phyloP scores from a whole-genome alignment of 163 green algal species.

The Chlorella variabilis region DNA sequence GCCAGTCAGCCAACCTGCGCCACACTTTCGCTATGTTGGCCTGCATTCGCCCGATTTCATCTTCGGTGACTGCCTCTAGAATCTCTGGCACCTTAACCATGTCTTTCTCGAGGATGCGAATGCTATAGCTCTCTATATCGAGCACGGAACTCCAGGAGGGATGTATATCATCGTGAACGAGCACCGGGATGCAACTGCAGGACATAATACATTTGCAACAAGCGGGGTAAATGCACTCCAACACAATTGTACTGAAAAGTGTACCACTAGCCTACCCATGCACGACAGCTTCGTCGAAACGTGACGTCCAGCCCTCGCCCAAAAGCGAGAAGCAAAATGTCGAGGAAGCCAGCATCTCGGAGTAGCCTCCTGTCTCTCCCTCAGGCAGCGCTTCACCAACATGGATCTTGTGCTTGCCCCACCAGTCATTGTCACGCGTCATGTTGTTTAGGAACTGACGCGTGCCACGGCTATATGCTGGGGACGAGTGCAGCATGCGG shows the following conservation, averaged over 20 bases:
- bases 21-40: slow-evolving; percentile 23
- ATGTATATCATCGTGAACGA: background rate
- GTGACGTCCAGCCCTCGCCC: background rate
- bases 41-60: slow-evolving; percentile 52
- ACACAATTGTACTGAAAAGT: too few relatives aligned
- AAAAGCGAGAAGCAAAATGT: slow-evolving; percentile 28
- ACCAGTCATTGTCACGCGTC: slow-evolving; percentile 25
- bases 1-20: slow-evolving; percentile 17
- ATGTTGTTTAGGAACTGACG: slow-evolving; percentile 22
- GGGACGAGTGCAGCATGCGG: background rate
- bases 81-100: slow-evolving; percentile 49
- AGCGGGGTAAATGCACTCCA: background rate
- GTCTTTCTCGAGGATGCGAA: slow-evolving; percentile 35
- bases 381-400: slow-evolving; percentile 2
- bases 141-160: background rate
- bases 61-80: slow-evolving; percentile 29
- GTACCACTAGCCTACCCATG: background rate
- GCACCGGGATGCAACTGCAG: background rate
- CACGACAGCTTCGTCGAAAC: background rate
- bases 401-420: slow-evolving; percentile 23
- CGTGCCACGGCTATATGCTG: slow-evolving; percentile 2
- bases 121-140: background rate
- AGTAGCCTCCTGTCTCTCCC: slow-evolving; percentile 3
- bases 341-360: slow-evolving; percentile 1
- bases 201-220: too few relatives aligned